These are phyloP conservation scores for Sporothrix curviconia DNA, from an alignment of 2,329 filamentous ascomycete genomes.

Conservation along the genomic window DNA sequence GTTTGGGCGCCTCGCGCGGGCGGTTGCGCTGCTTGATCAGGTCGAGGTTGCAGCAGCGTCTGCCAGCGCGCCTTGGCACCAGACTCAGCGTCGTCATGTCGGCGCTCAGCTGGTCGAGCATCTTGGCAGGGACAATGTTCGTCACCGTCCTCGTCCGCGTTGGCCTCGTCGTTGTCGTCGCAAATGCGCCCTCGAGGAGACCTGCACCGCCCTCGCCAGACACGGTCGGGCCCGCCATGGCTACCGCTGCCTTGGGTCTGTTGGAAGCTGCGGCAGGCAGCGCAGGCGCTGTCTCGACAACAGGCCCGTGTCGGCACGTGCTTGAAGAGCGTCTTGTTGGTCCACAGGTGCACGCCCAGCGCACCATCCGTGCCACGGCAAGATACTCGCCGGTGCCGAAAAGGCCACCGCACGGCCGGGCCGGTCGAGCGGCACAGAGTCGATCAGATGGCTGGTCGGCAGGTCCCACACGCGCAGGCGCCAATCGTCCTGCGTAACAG, in stretches of 20 bases:
- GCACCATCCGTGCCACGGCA: slow-evolving; percentile 76
- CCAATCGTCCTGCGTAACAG: slow-evolving; percentile 74
- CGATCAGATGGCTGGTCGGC: slow-evolving; percentile 89
- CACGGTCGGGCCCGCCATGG: slow-evolving; percentile 60
- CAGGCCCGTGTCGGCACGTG: slow-evolving; percentile 80
- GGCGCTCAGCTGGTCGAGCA: slow-evolving; percentile 69
- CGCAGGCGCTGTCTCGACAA: slow-evolving; percentile 45
- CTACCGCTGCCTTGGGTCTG: slow-evolving; percentile 31
- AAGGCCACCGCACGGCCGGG: slow-evolving; percentile 82
- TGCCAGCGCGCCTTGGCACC: slow-evolving; percentile 88
- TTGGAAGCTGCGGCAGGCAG: background rate
- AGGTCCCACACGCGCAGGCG: slow-evolving; percentile 88
- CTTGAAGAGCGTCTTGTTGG: slow-evolving; percentile 83
- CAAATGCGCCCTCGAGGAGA: slow-evolving; percentile 69
- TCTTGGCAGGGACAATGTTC: slow-evolving; percentile 48
- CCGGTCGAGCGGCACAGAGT: slow-evolving; percentile 73
- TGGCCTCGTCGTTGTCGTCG: slow-evolving; percentile 40
- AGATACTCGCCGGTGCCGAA: slow-evolving; percentile 87
- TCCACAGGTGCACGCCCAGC: slow-evolving; percentile 92
- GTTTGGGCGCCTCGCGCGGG: slow-evolving; percentile 83
- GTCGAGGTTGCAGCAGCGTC: slow-evolving; percentile 84
- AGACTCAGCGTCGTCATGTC: slow-evolving; percentile 85
- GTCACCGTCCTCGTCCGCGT: slow-evolving; percentile 42
- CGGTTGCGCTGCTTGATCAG: slow-evolving; percentile 91
- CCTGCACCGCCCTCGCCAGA: slow-evolving; percentile 77